These are phyloP conservation scores for Talaromyces verruculosus DNA, from an alignment of 2,329 filamentous ascomycete genomes.

Conservation along the genomic window DNA sequence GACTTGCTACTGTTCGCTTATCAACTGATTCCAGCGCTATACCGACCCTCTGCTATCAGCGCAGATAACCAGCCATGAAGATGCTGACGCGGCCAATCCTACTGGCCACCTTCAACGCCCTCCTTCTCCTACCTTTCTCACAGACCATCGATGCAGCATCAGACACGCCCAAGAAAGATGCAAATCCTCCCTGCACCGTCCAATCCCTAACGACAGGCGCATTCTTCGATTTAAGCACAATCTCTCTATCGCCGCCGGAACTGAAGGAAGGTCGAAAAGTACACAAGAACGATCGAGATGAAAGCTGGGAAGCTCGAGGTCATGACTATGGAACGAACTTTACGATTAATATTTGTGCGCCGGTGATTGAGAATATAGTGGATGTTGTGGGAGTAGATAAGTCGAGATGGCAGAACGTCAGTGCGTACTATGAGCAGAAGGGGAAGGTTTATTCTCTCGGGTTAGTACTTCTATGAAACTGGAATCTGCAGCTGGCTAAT, in stretches of 20 bases:
- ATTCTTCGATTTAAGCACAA: constrained; percentile 63
- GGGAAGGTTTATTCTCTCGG: constrained; percentile 49
- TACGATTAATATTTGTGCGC: constrained; percentile 52
- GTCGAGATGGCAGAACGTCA: constrained; percentile 47
- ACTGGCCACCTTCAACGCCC: constrained; percentile 28
- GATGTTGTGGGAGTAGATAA: constrained; percentile 49
- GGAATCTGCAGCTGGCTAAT: neutral
- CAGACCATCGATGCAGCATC: constrained; percentile 13
- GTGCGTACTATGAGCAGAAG: constrained; percentile 49
- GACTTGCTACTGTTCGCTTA: neutral
- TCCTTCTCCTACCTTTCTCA: constrained; percentile 31
- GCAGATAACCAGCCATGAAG: constrained; percentile 35
- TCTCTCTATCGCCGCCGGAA: constrained; percentile 53
- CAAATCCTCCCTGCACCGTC: constrained; percentile 60
- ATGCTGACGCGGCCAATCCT: constrained; percentile 31
- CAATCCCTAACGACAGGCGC: constrained; percentile 60
- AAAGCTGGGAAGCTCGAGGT: constrained; percentile 51
- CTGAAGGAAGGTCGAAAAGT: constrained; percentile 42
- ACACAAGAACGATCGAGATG: constrained; percentile 39
- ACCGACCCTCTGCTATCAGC: neutral
- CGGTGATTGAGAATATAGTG: constrained; percentile 49
- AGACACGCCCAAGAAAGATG: constrained; percentile 31
- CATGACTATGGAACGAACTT: constrained; percentile 54
- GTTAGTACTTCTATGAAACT: constrained; percentile 31
- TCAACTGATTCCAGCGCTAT: neutral